Conservation (phyloP, 177 flowering plant species). For the Vitis hybrid region DNA sequence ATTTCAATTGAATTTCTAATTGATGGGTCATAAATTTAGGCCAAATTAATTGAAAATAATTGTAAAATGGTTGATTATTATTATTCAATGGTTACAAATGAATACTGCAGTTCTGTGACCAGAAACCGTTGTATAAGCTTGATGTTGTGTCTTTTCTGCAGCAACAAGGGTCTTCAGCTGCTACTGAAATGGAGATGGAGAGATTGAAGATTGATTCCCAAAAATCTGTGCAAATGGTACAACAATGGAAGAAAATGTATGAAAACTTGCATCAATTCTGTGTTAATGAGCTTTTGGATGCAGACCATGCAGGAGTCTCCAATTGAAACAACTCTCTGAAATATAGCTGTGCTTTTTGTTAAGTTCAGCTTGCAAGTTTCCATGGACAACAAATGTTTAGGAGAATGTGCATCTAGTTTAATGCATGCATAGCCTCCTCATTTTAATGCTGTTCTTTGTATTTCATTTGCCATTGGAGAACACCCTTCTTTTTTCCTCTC, state of each 20-base stretch:
- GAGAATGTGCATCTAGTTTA: too few relatives aligned
- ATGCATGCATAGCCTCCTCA: too few relatives aligned
- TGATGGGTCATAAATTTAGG: too few relatives aligned
- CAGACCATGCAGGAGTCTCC: conserved; percentile 10
- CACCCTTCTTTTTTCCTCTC: too few relatives aligned
- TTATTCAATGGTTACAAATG: too few relatives aligned
- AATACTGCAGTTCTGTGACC: too few relatives aligned
- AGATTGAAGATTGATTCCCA: conserved; percentile 51
- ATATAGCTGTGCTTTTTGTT: too few relatives aligned
- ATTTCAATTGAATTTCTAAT: too few relatives aligned
- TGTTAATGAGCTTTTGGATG: conserved; percentile 53
- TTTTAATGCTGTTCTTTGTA: too few relatives aligned
- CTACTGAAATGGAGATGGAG: conserved; percentile 65
- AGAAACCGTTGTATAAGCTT: background rate
- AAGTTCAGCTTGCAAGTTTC: background rate
- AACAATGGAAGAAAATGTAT: conserved; percentile 71
- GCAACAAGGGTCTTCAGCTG: conserved; percentile 59
- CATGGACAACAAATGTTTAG: background rate
- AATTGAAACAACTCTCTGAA: conserved; percentile 1
- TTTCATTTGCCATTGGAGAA: too few relatives aligned
- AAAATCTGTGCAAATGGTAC: conserved; percentile 52
- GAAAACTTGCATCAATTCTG: conserved; percentile 58
- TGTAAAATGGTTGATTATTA: too few relatives aligned
- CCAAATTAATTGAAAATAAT: too few relatives aligned
- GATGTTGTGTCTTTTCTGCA: conserved; percentile 11